phyloP scores from a whole-genome alignment of 2,329 filamentous ascomycete species.

The Calonectria honghensis region DNA sequence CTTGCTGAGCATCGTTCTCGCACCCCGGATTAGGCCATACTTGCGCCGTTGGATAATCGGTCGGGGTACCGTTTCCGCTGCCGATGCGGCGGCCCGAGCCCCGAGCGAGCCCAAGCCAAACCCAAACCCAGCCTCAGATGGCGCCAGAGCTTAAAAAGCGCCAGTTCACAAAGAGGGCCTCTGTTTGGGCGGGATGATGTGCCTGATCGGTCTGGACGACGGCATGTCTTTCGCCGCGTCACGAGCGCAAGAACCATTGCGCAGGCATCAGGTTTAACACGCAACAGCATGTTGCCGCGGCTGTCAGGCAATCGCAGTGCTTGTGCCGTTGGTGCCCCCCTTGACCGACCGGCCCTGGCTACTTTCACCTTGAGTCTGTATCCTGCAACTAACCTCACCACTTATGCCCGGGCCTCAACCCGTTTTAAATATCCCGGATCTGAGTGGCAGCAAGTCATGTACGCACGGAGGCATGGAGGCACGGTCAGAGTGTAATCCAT shows the following conservation, averaged over 20 bases:
- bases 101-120: conserved; percentile 7
- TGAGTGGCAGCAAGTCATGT: conserved; percentile 10
- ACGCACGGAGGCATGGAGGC: conserved; percentile 17
- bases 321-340: not conserved
- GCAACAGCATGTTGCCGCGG: conserved; percentile 6
- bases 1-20: conserved; percentile 40
- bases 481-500: conserved; percentile 15
- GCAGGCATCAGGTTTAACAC: conserved; percentile 6
- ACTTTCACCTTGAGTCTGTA: conserved; percentile 33
- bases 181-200: not conserved
- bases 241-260: conserved; percentile 1
- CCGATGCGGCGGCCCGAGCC: conserved; percentile 34
- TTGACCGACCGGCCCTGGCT: conserved; percentile 26
- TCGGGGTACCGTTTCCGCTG: conserved; percentile 30
- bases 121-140: conserved; percentile 3
- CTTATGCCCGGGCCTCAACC: conserved; percentile 26
- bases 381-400: conserved; percentile 31
- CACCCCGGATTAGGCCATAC: conserved; percentile 50
- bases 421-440: conserved; percentile 16
- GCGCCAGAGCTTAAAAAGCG: conserved; percentile 23
- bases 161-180: not conserved
- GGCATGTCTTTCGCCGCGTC: not conserved
- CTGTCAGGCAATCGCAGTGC: not conserved
- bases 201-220: not conserved
- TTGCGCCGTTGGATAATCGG: conserved; percentile 49